Conservation (phyloP, 768 basidiomycete genomes). For the Trametes maxima region DNA sequence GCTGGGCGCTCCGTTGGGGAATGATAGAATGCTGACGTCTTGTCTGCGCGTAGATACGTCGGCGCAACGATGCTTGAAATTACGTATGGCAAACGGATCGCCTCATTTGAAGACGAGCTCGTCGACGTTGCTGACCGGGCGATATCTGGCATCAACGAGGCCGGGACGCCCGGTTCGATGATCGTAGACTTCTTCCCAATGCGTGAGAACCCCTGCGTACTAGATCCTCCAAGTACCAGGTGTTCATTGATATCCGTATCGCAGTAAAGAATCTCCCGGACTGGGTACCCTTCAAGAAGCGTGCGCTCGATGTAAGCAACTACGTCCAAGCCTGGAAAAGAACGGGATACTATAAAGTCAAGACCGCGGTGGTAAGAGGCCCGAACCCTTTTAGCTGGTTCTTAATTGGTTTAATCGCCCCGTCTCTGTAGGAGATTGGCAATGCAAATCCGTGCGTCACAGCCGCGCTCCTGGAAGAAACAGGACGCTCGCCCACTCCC, state of each 20-base stretch:
- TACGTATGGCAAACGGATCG: constrained; percentile 33
- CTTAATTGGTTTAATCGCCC: not conserved
- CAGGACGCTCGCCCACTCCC: not conserved
- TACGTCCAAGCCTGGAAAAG: too few relatives aligned
- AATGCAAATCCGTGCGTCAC: not conserved
- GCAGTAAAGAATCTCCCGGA: not conserved
- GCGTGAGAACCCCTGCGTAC: not conserved
- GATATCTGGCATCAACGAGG: constrained; percentile 11
- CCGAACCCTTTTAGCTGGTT: too few relatives aligned
- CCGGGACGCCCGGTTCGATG: constrained; percentile 24
- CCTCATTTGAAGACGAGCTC: constrained; percentile 32
- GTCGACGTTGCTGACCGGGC: constrained; percentile 26
- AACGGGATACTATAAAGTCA: too few relatives aligned
- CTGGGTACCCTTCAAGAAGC: not conserved
- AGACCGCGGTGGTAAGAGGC: too few relatives aligned
- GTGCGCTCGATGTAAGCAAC: too few relatives aligned
- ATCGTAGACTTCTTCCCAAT: constrained; percentile 29
- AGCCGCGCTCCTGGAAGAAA: not conserved
- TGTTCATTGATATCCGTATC: not conserved
- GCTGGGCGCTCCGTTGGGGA: too few relatives aligned
- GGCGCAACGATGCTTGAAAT: constrained; percentile 31
- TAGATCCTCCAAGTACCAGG: not conserved
- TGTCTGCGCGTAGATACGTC: constrained; percentile 21
- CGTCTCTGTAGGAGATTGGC: not conserved
- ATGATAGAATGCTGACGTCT: not conserved